Evolutionary conservation across 148 eudicot species (phyloP).

Genomic region (Persicaria tinctoria): DNA sequence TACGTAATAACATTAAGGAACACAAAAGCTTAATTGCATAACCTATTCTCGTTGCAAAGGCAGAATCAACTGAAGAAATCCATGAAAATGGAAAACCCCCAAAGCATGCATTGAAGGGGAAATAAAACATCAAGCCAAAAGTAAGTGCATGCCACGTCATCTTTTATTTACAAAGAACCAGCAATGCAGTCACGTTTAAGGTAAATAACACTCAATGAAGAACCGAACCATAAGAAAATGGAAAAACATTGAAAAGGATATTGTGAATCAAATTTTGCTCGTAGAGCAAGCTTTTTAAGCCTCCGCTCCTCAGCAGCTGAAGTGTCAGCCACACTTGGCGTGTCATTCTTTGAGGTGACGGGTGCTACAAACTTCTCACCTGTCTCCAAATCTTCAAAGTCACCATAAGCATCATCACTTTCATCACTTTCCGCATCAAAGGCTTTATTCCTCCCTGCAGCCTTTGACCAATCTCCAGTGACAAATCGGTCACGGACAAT

Average conservation of each 20-base stretch:
- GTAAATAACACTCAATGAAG: neutral
- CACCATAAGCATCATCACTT: constrained; percentile 52
- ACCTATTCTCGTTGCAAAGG: neutral
- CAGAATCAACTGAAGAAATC: neutral
- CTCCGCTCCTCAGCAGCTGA: constrained; percentile 40
- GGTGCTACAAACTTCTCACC: constrained; percentile 47
- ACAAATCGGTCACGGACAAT: constrained; percentile 85
- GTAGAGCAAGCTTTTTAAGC: constrained; percentile 84
- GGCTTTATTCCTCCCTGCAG: constrained; percentile 47
- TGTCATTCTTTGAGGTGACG: constrained; percentile 15
- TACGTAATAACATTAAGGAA: constrained; percentile 44
- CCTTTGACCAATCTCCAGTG: constrained; percentile 85
- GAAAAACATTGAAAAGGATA: constrained; percentile 48
- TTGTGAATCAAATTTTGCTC: constrained; percentile 87
- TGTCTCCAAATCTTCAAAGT: constrained; percentile 89
- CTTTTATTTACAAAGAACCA: neutral
- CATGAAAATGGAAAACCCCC: neutral
- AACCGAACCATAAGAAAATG: neutral
- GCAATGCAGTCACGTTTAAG: neutral
- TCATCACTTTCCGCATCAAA: constrained; percentile 35
- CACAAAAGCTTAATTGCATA: constrained; percentile 15
- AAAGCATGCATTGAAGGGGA: neutral
- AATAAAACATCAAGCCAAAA: neutral
- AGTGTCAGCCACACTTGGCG: constrained; percentile 26
- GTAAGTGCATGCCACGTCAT: neutral